These are phyloP conservation scores for Nannizziopsis barbatae DNA, from an alignment of 2,329 filamentous ascomycete species.

Conservation along the genomic window DNA sequence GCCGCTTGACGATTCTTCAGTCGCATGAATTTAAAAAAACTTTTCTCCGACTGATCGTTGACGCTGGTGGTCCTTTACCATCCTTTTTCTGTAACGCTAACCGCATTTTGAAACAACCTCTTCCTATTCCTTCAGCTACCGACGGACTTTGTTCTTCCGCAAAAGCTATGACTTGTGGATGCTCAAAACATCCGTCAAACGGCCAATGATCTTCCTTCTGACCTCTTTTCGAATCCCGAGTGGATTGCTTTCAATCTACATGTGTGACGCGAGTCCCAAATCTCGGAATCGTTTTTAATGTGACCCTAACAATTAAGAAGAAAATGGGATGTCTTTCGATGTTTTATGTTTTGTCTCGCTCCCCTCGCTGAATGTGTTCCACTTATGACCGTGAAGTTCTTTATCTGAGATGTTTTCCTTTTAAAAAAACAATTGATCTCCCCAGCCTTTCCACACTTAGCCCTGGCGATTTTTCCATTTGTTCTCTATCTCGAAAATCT, in stretches of 20 bases:
- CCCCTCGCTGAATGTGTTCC: neutral
- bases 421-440: too few relatives aligned
- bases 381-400: neutral
- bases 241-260: slow-evolving; percentile 1
- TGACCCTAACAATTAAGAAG: slow-evolving; percentile 6
- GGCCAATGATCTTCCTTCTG: neutral
- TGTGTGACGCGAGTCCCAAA: slow-evolving; percentile 3
- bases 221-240: neutral
- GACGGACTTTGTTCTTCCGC: neutral
- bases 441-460: neutral
- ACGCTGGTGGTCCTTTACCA: too few relatives aligned
- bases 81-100: too few relatives aligned
- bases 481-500: slow-evolving; percentile 8
- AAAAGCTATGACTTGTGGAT: neutral
- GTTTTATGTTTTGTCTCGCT: neutral
- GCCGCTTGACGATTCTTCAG: neutral
- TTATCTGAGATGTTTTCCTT: neutral
- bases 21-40: too few relatives aligned
- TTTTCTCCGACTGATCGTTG: too few relatives aligned
- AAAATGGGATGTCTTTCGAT: slow-evolving; percentile 1
- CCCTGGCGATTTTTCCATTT: neutral
- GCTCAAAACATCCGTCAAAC: neutral
- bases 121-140: too few relatives aligned
- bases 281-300: slow-evolving; percentile 3
- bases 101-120: too few relatives aligned